A percentile compares a stretch with the other conserved stretches of the same genome.
These are phyloP conservation scores for Centaurea solstitialis DNA, from an alignment of 129 eudicot genomes.

Conservation along the genomic window DNA sequence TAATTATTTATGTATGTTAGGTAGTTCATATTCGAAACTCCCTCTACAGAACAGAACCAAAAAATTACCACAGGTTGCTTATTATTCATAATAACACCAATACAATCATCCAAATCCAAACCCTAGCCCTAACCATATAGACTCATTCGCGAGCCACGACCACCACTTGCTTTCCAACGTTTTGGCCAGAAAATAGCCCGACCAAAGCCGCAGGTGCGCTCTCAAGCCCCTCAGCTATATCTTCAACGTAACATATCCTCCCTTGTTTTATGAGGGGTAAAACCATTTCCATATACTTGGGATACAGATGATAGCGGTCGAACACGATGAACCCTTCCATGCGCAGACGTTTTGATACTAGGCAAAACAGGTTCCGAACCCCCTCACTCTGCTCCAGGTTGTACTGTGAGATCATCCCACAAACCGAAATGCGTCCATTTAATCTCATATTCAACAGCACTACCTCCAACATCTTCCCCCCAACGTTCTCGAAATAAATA, in stretches of 20 bases:
- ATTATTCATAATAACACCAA: neutral
- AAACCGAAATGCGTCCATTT: constrained; percentile 49
- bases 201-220: constrained; percentile 38
- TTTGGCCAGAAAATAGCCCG: constrained; percentile 39
- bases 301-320: constrained; percentile 11
- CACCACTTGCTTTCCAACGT: constrained; percentile 47
- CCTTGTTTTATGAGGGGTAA: constrained; percentile 35
- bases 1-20: too few relatives aligned
- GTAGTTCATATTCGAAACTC: too few relatives aligned
- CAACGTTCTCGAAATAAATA: constrained; percentile 63
- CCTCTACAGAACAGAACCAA: too few relatives aligned
- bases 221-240: constrained; percentile 41
- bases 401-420: constrained; percentile 73
- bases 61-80: neutral
- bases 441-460: constrained; percentile 55
- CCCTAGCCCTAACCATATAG: neutral
- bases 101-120: neutral
- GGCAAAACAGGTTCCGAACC: constrained; percentile 34
- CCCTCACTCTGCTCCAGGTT: constrained; percentile 48
- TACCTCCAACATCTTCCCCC: constrained; percentile 72
- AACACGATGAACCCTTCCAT: constrained; percentile 54
- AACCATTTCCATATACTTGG: constrained; percentile 39
- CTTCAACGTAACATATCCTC: constrained; percentile 30
- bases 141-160: constrained; percentile 18
- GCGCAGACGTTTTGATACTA: constrained; percentile 31